These are phyloP conservation scores for Pisolithus thermaeus DNA, from an alignment of 1,284 basidiomycete genomes.

Conservation along the genomic window DNA sequence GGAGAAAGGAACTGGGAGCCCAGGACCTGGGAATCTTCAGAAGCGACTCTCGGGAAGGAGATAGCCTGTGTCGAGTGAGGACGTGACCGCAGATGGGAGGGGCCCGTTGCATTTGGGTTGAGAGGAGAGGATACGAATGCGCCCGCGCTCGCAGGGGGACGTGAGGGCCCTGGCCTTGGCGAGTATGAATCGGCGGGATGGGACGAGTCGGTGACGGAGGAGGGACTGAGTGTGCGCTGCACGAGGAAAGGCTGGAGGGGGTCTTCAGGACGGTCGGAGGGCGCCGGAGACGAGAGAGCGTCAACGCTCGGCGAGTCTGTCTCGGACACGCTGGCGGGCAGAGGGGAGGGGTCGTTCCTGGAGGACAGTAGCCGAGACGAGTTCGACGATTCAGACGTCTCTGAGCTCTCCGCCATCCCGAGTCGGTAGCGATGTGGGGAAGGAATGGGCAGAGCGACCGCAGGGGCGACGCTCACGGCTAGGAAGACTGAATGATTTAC, in stretches of 20 bases:
- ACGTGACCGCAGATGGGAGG: slow-evolving; percentile 25
- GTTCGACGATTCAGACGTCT: background rate
- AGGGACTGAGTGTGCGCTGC: background rate
- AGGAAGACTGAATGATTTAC: background rate
- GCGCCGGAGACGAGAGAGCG: background rate
- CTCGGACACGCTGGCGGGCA: background rate
- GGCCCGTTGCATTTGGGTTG: slow-evolving; percentile 33
- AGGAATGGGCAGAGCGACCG: background rate
- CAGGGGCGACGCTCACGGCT: background rate
- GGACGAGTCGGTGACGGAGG: background rate
- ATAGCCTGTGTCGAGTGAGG: slow-evolving; percentile 30
- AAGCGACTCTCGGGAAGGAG: slow-evolving; percentile 36
- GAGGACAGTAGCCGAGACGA: background rate
- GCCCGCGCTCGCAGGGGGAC: slow-evolving; percentile 23
- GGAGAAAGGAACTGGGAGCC: slow-evolving; percentile 12
- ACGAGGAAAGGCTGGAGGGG: background rate
- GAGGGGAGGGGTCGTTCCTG: background rate
- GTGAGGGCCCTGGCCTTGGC: slow-evolving; percentile 20
- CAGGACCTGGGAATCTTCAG: slow-evolving; percentile 44
- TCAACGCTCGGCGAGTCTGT: background rate
- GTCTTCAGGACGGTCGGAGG: background rate
- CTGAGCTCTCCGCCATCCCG: background rate
- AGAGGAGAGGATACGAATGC: slow-evolving; percentile 43
- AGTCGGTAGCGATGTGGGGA: background rate
- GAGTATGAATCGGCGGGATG: background rate